phyloP scores from a whole-genome alignment of 2,329 filamentous ascomycete genomes.

The Calonectria honghensis region DNA sequence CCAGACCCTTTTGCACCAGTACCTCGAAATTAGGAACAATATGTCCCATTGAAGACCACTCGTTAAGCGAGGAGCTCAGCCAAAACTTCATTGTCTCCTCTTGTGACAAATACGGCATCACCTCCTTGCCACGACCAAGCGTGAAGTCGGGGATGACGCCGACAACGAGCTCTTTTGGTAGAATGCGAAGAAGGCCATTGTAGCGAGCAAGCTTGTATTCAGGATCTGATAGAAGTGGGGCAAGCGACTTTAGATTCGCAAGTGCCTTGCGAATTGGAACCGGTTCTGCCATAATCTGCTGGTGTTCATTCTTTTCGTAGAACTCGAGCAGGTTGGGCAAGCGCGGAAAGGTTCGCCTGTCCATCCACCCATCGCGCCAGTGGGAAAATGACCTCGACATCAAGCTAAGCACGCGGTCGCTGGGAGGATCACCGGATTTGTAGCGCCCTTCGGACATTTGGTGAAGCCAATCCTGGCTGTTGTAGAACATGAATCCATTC shows the following conservation, averaged over 20 bases:
- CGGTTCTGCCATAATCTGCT: not conserved
- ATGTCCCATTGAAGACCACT: slow-evolving; percentile 8
- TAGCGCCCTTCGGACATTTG: slow-evolving; percentile 9
- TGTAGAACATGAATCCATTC: not conserved
- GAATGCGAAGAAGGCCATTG: slow-evolving; percentile 1
- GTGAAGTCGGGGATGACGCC: slow-evolving; percentile 20
- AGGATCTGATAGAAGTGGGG: not conserved
- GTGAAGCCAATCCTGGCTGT: slow-evolving; percentile 7
- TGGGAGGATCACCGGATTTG: not conserved
- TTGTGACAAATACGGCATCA: not conserved
- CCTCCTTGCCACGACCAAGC: slow-evolving; percentile 19
- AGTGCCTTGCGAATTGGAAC: slow-evolving; percentile 4
- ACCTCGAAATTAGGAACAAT: slow-evolving; percentile 12
- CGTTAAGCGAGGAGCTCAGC: not conserved
- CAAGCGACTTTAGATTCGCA: slow-evolving; percentile 2
- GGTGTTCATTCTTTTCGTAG: not conserved
- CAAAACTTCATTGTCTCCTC: slow-evolving; percentile 21
- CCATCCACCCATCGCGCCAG: slow-evolving; percentile 18
- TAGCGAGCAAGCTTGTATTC: not conserved
- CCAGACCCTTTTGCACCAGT: not conserved
- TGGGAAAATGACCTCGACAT: slow-evolving; percentile 12
- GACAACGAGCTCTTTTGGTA: slow-evolving; percentile 7
- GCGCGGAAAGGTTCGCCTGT: slow-evolving; percentile 4
- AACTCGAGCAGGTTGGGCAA: not conserved
- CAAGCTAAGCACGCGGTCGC: slow-evolving; percentile 7